Conservation (phyloP, 78 protist species). For the Dictyostelium citrinum region DNA sequence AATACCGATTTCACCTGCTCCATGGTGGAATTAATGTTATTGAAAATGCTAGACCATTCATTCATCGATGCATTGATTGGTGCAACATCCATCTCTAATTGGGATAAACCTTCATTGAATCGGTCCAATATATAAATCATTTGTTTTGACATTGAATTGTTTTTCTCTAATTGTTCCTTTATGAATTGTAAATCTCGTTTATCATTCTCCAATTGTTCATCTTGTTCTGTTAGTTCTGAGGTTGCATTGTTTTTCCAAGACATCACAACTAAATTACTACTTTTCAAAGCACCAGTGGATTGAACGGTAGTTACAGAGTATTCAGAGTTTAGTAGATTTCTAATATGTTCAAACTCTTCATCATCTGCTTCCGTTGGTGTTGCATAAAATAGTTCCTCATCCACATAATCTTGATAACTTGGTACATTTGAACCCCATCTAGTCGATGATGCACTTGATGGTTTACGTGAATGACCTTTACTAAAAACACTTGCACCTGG, state of each 20-base stretch:
- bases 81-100: constrained; percentile 38
- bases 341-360: constrained; percentile 63
- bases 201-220: constrained; percentile 47
- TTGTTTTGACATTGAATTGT: constrained; percentile 39
- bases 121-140: constrained; percentile 48
- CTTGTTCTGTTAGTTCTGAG: neutral
- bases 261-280: constrained; percentile 25
- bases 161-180: neutral
- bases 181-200: constrained; percentile 14
- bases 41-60: constrained; percentile 60
- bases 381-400: constrained; percentile 52
- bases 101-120: constrained; percentile 39
- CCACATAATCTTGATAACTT: constrained; percentile 66
- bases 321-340: constrained; percentile 44
- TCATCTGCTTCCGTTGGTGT: constrained; percentile 68
- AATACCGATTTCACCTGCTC: constrained; percentile 11
- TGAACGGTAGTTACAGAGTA: constrained; percentile 52
- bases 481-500: neutral
- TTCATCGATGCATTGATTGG: constrained; percentile 78
- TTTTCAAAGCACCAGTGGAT: constrained; percentile 39
- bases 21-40: constrained; percentile 55
- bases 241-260: constrained; percentile 32
- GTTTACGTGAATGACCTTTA: constrained; percentile 27
- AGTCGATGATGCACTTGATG: neutral
- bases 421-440: constrained; percentile 41